Evolutionary conservation across 352 stramenopile species (phyloP).

Genomic region (Pythium scleroteichum): DNA sequence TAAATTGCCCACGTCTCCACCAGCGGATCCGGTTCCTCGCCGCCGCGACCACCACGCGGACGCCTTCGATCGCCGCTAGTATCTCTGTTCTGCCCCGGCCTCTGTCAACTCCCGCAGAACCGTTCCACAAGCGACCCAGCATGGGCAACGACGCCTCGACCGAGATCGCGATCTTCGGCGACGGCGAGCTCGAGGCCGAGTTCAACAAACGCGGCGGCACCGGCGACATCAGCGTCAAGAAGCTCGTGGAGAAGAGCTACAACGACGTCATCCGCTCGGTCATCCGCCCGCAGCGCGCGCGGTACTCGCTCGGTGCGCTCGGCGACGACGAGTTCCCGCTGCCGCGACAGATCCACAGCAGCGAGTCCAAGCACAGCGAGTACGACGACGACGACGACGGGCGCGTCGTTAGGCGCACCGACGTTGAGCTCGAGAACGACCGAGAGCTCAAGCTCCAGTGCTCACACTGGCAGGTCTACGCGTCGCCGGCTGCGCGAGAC

Average conservation of each 20-base stretch:
- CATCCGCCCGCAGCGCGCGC: slow-evolving; percentile 65
- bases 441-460: slow-evolving; percentile 63
- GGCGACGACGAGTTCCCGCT: slow-evolving; percentile 52
- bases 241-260: slow-evolving; percentile 74
- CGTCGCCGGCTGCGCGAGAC: slow-evolving; percentile 15
- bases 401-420: slow-evolving; percentile 36
- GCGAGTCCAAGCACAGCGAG: slow-evolving; percentile 2
- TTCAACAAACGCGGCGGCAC: slow-evolving; percentile 63
- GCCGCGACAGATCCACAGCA: slow-evolving; percentile 11
- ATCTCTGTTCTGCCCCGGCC: too few species aligned
- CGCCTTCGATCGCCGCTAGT: too few species aligned
- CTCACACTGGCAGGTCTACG: slow-evolving; percentile 78
- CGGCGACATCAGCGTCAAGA: slow-evolving; percentile 71
- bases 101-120: not conserved
- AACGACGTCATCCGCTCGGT: slow-evolving; percentile 73
- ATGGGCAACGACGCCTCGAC: slow-evolving; percentile 78
- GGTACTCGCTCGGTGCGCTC: slow-evolving; percentile 55
- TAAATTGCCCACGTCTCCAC: too few species aligned
- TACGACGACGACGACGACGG: slow-evolving; percentile 21
- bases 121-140: not conserved
- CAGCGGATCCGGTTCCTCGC: not conserved
- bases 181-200: slow-evolving; percentile 75
- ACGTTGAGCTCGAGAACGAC: slow-evolving; percentile 74
- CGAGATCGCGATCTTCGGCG: slow-evolving; percentile 83
- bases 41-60: too few species aligned